phyloP scores from a whole-genome alignment of 1,139 yeast species.

The Kodamaea anthophila region DNA sequence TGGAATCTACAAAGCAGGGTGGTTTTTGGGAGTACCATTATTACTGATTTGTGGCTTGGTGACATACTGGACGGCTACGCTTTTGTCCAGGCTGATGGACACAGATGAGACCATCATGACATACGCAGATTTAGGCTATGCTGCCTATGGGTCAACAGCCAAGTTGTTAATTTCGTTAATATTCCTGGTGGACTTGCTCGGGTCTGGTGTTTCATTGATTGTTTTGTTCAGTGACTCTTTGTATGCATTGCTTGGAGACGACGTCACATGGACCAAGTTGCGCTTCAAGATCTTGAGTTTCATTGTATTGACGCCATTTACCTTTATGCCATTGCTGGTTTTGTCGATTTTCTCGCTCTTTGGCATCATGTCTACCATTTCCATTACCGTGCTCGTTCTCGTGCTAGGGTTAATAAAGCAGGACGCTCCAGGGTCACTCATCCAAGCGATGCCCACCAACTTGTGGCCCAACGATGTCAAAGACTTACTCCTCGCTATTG shows the following conservation, averaged over 20 bases:
- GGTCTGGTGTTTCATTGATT: conserved; percentile 52
- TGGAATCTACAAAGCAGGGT: conserved; percentile 42
- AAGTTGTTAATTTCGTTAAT: conserved; percentile 36
- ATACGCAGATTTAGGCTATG: conserved; percentile 81
- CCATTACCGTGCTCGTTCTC: conserved; percentile 36
- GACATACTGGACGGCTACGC: conserved; percentile 41
- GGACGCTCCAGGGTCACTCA: conserved; percentile 38
- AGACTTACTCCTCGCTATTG: conserved; percentile 45
- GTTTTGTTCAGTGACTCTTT: conserved; percentile 53
- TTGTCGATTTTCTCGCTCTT: conserved; percentile 40
- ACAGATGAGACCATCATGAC: conserved; percentile 75
- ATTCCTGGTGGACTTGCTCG: conserved; percentile 44
- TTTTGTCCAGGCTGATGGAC: conserved; percentile 47
- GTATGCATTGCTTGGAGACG: conserved; percentile 37
- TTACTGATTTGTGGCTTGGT: conserved; percentile 34
- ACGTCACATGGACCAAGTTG: conserved; percentile 32
- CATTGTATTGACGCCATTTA: conserved; percentile 41
- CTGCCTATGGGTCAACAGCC: conserved; percentile 56
- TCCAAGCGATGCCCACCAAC: conserved; percentile 40
- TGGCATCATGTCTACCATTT: conserved; percentile 41
- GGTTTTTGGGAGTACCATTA: conserved; percentile 37
- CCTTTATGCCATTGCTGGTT: conserved; percentile 40
- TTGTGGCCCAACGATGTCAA: conserved; percentile 38
- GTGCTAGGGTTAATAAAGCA: conserved; percentile 35
- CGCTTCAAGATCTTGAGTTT: conserved; percentile 34